Base-by-base conservation (phyloP, 2,329 filamentous ascomycete species). In the Eurotiales sp. region DNA sequence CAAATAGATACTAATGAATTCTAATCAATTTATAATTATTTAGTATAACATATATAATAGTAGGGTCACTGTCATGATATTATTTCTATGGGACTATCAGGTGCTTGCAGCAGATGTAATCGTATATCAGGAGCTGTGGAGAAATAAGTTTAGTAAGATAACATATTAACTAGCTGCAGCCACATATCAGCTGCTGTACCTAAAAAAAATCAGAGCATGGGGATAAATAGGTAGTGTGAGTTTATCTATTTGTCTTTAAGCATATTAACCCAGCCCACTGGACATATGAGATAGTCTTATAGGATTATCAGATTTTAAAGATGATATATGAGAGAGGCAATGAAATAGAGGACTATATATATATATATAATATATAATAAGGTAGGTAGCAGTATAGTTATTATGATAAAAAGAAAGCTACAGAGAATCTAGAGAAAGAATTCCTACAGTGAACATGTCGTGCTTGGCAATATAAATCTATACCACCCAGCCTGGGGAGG, bases 91-190 rank as follows among this genome's bases (percentile, higher is more conserved):
- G 21, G 43, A 59, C 36, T 25, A 8, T 0, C 21, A 51, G 22
- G 45, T 59, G 14, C 46, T 62, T 19, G 29, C 56, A 15, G 61
- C 61, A 12, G 57, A 59, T 32, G 54, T 64, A 8, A 54, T 64
- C 17, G 58, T 57, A 21, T 58, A 61, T 17, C 56, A 63, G 50
- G 60, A 63, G 39, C 58, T 59, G 2, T 63, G 58, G 55, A 37
- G 45, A 4, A 62, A 62, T 39, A 48, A 50, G 2, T 58, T 59
- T 22, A 53, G 54, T 4, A 34, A 53, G 1, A 64, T 57, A 22
- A 55, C 60, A 11, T 56, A 64, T 36, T 54, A 64, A 40, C 58
- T 58, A n/a, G 40, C 56, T 0, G 45, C 50, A 21, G 21, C 29
- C 34, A 50, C 58, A 19, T 59, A 58, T 45, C 51, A 60, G 39